phyloP scores from a whole-genome alignment of 805 yeast species.

The Ogataea corticis region DNA sequence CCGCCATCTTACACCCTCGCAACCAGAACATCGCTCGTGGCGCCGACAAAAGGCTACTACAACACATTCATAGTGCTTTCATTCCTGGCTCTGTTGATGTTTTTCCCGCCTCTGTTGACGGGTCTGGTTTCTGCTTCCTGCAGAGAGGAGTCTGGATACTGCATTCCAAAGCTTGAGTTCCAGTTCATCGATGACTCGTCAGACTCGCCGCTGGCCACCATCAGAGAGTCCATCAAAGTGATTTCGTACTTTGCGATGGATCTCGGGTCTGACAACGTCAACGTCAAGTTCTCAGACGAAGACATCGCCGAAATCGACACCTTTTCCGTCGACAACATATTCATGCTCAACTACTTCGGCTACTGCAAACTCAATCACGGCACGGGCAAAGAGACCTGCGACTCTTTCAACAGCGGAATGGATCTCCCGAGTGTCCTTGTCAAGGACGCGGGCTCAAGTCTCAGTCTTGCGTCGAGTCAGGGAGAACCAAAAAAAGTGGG shows the following conservation, averaged over 20 bases:
- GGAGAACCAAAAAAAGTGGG: constrained; percentile 42
- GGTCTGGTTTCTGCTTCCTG: constrained; percentile 35
- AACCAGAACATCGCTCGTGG: constrained; percentile 2
- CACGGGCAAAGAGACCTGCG: constrained; percentile 31
- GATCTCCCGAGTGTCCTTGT: constrained; percentile 49
- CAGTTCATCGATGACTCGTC: constrained; percentile 39
- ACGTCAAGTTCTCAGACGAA: constrained; percentile 15
- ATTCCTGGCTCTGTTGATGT: constrained; percentile 25
- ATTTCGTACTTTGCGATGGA: constrained; percentile 48
- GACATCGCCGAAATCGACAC: constrained; percentile 42
- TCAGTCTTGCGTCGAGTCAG: constrained; percentile 41
- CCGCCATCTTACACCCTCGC: constrained; percentile 9
- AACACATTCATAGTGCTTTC: constrained; percentile 25
- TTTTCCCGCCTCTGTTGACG: constrained; percentile 26
- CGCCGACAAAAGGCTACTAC: constrained; percentile 22
- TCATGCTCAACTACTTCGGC: constrained; percentile 46
- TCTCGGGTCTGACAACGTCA: constrained; percentile 31
- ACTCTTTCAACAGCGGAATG: constrained; percentile 40
- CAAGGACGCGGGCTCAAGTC: constrained; percentile 50
- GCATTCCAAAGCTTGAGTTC: constrained; percentile 46
- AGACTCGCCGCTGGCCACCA: constrained; percentile 37
- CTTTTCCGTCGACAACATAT: constrained; percentile 43
- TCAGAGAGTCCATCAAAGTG: constrained; percentile 44
- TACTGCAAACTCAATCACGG: constrained; percentile 44
- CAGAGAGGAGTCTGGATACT: constrained; percentile 29